Evolutionary conservation across 257 asterid genomes (phyloP), one percentile per base, ranked within the genome.

Genomic region (Solanum pinnatisectum): DNA sequence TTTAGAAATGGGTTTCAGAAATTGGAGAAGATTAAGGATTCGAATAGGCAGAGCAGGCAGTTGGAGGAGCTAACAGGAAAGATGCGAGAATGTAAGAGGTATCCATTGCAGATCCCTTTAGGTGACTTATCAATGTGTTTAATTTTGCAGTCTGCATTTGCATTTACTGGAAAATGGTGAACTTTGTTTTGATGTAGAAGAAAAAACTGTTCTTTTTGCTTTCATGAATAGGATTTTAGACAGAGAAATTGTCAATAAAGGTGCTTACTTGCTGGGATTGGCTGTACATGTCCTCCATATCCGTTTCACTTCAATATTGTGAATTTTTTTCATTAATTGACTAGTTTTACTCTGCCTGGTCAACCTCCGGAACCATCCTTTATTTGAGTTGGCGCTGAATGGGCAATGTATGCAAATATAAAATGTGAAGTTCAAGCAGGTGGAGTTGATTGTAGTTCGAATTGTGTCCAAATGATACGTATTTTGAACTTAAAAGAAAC

Each of bases 1-100:
- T 52, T 87, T 90, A 97, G 99, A 90, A 97, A 96, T 96, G 99
- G 99, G 44, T 97, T 97, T 88, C 99, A 97, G 93, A 97, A 97
- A 88, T 86, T 97, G 97, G 99, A 97, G 90, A 97, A 96, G 87
- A 93, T 97, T 88, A 97, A 96, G 92, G 99, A 97, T 87, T 85
- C 98, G 88, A 97, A 89, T 90, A 92, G 99, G 91, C 96, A 90
- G 93, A 96, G 98, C 91, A 91, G 98, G 93, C 98, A 95, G 92
- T 91, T 97, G 94, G 99, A 97, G 94, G 99, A 97, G 93, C 98
- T 95, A 87, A 95, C 99, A 0, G 99, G 87, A 33, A 96, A 97
- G 94, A 95, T 97, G 99, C 98, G 99, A 36, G 99, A 97, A 37
- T 97, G 98, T 92, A 96, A 97, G 94, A 95, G 99, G 99, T 97